Evolutionary conservation across 441 rosid species (phyloP), one percentile per base, ranked within the genome.

Genomic region (Aleurites moluccanus): DNA sequence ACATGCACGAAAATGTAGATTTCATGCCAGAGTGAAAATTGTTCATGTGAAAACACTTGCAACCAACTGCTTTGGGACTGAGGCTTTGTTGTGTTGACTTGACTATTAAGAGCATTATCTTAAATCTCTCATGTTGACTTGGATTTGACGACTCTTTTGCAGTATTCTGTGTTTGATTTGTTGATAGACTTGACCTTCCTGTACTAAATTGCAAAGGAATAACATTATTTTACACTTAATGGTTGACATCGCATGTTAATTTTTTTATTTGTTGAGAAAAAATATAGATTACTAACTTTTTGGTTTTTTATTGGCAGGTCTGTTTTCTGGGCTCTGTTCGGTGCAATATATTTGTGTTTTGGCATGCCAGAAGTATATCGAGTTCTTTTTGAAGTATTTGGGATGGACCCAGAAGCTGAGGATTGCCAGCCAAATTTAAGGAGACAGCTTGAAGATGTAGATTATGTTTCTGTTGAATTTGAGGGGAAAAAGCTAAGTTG

Each of bases 311-410:
- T 76, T 80, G 72, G 35, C 83, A 91, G 98, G 86, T 89, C 97
- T 64, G 97, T 90, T 64, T 95, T 95, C 78, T 93, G 94, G 95
- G 99, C 99, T 57, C 73, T 93, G 81, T 91, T 91, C 81, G 99
- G 98, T 75, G 98, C 98, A 33, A 95, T 93, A 79, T 95, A 93
- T 82, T 75, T 95, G 52, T 91, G 98, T 72, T 95, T 88, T 79
- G 99, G 98, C 64, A 86, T 95, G 94, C 99, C 98, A 20, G 98
- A 95, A 85, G 99, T 95, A 59, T 95, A 91, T 73, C 93, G 95
- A 59, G 88, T 91, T 40, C 96, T 95, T 72, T 95, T 95, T 70
- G 98, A 95, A 85, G 99, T 95, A 10, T 93, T 95, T 74, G 99
- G 95, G 77, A 90, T 95, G 99, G 99, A 95, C 73, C 97, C 97